Percentiles rank a stretch among this genome's conserved stretches.
phyloP scores from a whole-genome alignment of 2,329 filamentous ascomycete species.

The Hymenoscyphus occultus region DNA sequence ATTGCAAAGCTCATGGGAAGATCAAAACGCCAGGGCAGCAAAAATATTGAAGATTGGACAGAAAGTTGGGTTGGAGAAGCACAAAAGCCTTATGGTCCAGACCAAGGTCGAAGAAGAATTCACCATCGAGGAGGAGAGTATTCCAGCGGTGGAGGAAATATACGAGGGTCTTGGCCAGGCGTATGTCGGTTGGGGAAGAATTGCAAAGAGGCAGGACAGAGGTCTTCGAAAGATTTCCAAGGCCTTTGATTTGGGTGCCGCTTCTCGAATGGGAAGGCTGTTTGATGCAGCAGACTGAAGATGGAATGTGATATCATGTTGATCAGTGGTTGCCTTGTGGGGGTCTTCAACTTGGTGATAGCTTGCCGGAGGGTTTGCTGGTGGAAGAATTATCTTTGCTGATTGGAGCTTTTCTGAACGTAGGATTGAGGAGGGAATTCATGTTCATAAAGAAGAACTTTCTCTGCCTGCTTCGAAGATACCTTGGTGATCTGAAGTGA shows the following conservation, averaged over 20 bases:
- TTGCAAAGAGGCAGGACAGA: conserved; percentile 28
- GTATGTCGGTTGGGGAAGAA: conserved; percentile 23
- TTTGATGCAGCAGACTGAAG: conserved; percentile 1
- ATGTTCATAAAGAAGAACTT: background rate
- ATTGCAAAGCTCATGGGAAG: conserved; percentile 22
- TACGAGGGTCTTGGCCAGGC: conserved; percentile 11
- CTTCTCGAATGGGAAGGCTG: conserved; percentile 6
- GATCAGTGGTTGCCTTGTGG: background rate
- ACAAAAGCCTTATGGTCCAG: conserved; percentile 17
- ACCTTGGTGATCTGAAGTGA: background rate
- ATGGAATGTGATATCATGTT: background rate
- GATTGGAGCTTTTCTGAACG: background rate
- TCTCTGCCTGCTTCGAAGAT: background rate
- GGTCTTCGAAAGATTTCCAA: conserved; percentile 23
- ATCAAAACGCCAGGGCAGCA: conserved; percentile 16
- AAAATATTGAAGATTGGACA: conserved; percentile 24
- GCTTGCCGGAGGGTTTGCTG: background rate
- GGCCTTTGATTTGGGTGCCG: conserved; percentile 9
- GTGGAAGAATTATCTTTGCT: background rate
- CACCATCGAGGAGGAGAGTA: conserved; percentile 14
- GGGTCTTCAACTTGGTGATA: background rate
- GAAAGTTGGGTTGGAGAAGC: conserved; percentile 25
- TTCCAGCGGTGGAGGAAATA: conserved; percentile 12
- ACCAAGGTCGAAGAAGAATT: background rate
- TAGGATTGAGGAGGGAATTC: background rate